Base-by-base conservation (phyloP, 306 rosid species). In the Hippophae gyantsensis region DNA sequence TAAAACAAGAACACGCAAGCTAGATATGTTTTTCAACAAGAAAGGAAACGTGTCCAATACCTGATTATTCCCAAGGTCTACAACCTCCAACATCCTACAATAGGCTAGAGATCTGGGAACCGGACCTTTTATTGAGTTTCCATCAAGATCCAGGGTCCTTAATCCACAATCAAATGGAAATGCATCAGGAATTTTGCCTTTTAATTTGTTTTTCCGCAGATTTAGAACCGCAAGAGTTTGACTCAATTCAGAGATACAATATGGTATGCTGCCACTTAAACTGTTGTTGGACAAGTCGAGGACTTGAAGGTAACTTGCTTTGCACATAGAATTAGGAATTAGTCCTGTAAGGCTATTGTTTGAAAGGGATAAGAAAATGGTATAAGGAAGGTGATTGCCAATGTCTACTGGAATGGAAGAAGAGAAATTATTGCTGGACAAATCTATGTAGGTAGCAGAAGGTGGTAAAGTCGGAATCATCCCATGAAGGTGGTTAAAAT, bases 241-340 rank as follows among this genome's bases (percentile, higher is more conserved):
- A 18, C 23, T 18, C 32, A 57, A 70, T 13, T 6, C 9, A 54
- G 9, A 9, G 23, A 76, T 9, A 52, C 82, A 70, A 0, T 13
- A 0, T 13, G 80, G 80, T 42, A 81, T 49, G 3, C 0, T 0
- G 0, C 86, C 75, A 54, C 32, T 6, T 2, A 80, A 23, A 3
- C 26, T 13, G 61, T 80, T 80, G 43, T 57, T 10, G 7, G 82
- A 73, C 5, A 76, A 0, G 25, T 80, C 75, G 25, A 80, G 71
- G 13, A 73, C 79, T 4, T 8, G 43, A 43, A 76, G 79, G 54
- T 53, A 3, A 8, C 13, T 0, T 1, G 56, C 65, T 32, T 26
- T 63, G 77, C 85, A 80, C 7, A 80, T 13, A 7, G 82, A 73
- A 13, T 13, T n/a, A 0, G 82, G 82, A 5, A 80, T 66, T 14